These are phyloP conservation scores for Chlorencoelia australis DNA, from an alignment of 2,329 filamentous ascomycete genomes.

Conservation along the genomic window DNA sequence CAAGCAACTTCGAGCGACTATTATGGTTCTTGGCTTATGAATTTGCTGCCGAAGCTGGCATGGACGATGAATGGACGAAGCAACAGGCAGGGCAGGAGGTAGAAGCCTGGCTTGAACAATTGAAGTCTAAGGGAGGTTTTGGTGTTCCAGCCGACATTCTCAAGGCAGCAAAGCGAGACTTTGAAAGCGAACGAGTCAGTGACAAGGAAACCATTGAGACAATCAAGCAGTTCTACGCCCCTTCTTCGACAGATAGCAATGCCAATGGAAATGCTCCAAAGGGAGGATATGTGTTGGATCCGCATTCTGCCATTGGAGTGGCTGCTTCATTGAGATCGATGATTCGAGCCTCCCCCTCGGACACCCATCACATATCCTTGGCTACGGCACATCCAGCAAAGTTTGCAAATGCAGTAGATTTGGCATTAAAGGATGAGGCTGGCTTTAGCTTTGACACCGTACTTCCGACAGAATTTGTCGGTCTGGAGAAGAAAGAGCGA, in stretches of 20 bases:
- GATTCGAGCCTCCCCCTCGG: constrained; percentile 36
- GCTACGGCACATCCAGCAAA: constrained; percentile 95
- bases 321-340: constrained; percentile 65
- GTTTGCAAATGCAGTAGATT: constrained; percentile 75
- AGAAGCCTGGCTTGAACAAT: constrained; percentile 62
- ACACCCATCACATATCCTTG: constrained; percentile 62
- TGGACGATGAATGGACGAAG: constrained; percentile 57
- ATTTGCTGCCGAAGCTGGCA: constrained; percentile 47
- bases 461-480: constrained; percentile 71
- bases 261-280: constrained; percentile 18
- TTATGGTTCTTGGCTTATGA: constrained; percentile 87
- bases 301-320: constrained; percentile 83
- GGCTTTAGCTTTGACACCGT: constrained; percentile 72
- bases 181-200: constrained; percentile 69
- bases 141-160: constrained; percentile 68
- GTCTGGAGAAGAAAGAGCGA: constrained; percentile 65
- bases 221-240: constrained; percentile 45
- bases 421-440: constrained; percentile 61
- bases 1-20: constrained; percentile 91
- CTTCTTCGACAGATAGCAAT: constrained; percentile 27
- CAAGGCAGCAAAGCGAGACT: constrained; percentile 58
- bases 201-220: constrained; percentile 59
- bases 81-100: constrained; percentile 69
- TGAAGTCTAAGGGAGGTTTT: constrained; percentile 78
- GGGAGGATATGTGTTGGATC: constrained; percentile 75